Conservation (phyloP, 2,329 filamentous ascomycete genomes). For the Pseudomassariella vexata region DNA sequence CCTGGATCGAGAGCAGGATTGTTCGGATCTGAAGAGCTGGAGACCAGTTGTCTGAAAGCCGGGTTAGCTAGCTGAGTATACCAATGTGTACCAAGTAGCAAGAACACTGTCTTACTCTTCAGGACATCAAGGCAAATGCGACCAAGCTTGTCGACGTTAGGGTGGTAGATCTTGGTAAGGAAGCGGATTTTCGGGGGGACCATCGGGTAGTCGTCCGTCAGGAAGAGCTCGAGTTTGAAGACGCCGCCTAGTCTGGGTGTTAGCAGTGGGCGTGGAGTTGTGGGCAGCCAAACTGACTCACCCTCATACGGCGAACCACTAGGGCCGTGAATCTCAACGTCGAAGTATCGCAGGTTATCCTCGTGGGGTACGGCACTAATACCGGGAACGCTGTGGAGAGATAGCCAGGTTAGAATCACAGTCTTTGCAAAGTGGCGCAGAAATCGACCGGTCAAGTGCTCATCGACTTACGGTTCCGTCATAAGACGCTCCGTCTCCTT, state of each 20-base stretch:
- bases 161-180: constrained; percentile 98
- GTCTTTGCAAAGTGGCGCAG: constrained; percentile 6
- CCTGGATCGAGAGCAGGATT: constrained; percentile 97
- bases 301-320: constrained; percentile 93
- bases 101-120: constrained; percentile 64
- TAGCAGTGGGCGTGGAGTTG: not conserved
- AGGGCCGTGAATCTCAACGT: constrained; percentile 92
- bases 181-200: constrained; percentile 97
- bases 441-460: not conserved
- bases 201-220: constrained; percentile 99
- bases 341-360: constrained; percentile 96
- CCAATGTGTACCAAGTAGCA: not conserved
- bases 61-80: constrained; percentile 7
- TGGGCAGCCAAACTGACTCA: constrained; percentile 29
- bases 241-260: no score
- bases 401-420: constrained; percentile 1
- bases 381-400: constrained; percentile 69
- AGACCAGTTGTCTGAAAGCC: constrained; percentile 83
- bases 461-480: constrained; percentile 86
- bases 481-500: constrained; percentile 98
- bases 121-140: constrained; percentile 95
- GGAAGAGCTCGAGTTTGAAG: constrained; percentile 95
- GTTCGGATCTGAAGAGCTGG: constrained; percentile 96
- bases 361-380: constrained; percentile 95
- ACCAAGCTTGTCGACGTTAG: constrained; percentile 96